Conservation (phyloP, 257 asterid genomes). For the Thymus mandschuricus region DNA sequence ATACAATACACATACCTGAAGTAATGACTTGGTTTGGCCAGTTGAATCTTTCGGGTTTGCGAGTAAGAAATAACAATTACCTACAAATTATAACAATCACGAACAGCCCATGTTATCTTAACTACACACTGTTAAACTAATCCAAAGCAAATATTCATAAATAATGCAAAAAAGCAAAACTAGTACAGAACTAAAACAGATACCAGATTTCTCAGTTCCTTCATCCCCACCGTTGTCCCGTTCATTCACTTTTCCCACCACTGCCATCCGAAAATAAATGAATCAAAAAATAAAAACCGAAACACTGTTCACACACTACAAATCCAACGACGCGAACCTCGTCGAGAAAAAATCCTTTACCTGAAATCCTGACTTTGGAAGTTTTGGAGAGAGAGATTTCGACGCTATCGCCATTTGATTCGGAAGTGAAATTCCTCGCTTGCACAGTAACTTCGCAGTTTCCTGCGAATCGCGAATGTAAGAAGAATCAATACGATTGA, state of each 20-base stretch:
- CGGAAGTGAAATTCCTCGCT: slow-evolving; percentile 55
- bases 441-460: slow-evolving; percentile 70
- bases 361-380: slow-evolving; percentile 55
- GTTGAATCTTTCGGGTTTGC: slow-evolving; percentile 74
- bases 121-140: neutral
- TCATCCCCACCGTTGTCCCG: slow-evolving; percentile 22
- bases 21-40: slow-evolving; percentile 53
- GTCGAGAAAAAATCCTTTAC: slow-evolving; percentile 27
- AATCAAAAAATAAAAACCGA: neutral
- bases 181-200: neutral
- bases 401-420: slow-evolving; percentile 44
- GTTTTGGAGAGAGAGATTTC: slow-evolving; percentile 55
- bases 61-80: slow-evolving; percentile 59
- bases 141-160: neutral
- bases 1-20: slow-evolving; percentile 55
- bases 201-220: slow-evolving; percentile 49
- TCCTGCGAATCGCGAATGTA: slow-evolving; percentile 42
- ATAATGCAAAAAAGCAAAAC: neutral
- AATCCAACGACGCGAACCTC: neutral
- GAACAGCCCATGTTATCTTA: neutral
- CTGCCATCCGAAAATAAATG: slow-evolving; percentile 36
- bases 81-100: slow-evolving; percentile 40
- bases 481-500: neutral
- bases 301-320: neutral
- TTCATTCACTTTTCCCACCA: slow-evolving; percentile 45